Evolutionary conservation across 2,329 filamentous ascomycete species (phyloP).

Genomic region (Volutella citrinella): DNA sequence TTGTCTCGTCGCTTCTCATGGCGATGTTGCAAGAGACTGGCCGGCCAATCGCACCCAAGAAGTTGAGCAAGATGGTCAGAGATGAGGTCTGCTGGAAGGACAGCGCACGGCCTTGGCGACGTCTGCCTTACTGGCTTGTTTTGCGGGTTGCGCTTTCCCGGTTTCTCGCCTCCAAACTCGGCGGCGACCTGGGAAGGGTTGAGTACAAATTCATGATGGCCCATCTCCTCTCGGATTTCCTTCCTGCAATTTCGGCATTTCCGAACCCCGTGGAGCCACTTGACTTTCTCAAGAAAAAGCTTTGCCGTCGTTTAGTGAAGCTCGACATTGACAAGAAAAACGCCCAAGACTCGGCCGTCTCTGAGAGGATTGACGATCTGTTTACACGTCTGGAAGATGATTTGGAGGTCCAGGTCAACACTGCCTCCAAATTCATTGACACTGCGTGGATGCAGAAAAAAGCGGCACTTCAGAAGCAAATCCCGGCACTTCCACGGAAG

Average conservation of each 20-base stretch:
- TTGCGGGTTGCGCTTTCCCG: slow-evolving; percentile 58
- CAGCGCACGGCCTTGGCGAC: slow-evolving; percentile 57
- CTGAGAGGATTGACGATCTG: slow-evolving; percentile 14
- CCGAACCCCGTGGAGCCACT: slow-evolving; percentile 14
- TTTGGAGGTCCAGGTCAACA: slow-evolving; percentile 8
- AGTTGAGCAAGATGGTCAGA: slow-evolving; percentile 54
- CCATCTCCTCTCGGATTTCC: slow-evolving; percentile 43
- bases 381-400: slow-evolving; percentile 12
- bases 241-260: slow-evolving; percentile 33
- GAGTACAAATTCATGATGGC: slow-evolving; percentile 59
- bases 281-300: slow-evolving; percentile 22
- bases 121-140: slow-evolving; percentile 61
- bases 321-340: slow-evolving; percentile 18
- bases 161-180: slow-evolving; percentile 39
- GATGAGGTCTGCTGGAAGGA: slow-evolving; percentile 57
- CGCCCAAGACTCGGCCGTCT: slow-evolving; percentile 6
- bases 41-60: slow-evolving; percentile 27
- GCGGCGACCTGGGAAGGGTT: slow-evolving; percentile 26
- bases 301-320: slow-evolving; percentile 23
- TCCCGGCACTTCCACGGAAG: slow-evolving; percentile 17
- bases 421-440: slow-evolving; percentile 13
- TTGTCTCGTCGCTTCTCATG: slow-evolving; percentile 61
- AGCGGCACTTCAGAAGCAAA: slow-evolving; percentile 15
- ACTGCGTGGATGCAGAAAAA: slow-evolving; percentile 19
- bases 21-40: slow-evolving; percentile 59